Evolutionary conservation across 2,329 filamentous ascomycete species (phyloP).

Genomic region (Ophiostoma tasmaniense): DNA sequence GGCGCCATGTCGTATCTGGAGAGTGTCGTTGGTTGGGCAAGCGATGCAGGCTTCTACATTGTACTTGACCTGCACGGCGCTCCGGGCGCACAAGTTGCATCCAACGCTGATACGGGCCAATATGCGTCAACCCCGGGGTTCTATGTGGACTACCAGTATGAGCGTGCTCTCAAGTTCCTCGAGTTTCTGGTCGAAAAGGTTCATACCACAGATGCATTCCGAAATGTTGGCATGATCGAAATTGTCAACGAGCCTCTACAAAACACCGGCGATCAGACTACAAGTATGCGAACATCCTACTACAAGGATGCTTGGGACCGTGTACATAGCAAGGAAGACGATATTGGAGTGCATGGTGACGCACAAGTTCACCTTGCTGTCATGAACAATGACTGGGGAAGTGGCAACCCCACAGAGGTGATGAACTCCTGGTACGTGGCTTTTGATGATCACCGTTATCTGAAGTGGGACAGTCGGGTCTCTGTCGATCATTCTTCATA

Average conservation of each 20-base stretch:
- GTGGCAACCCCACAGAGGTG: constrained; percentile 42
- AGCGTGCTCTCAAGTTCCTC: constrained; percentile 47
- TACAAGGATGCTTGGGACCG: constrained; percentile 39
- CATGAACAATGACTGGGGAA: constrained; percentile 45
- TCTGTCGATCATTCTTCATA: constrained; percentile 39
- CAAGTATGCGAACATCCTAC: constrained; percentile 32
- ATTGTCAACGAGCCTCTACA: constrained; percentile 50
- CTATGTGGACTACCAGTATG: constrained; percentile 48
- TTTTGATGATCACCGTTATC: constrained; percentile 52
- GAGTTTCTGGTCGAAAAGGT: constrained; percentile 45
- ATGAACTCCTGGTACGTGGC: constrained; percentile 37
- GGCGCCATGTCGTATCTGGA: constrained; percentile 35
- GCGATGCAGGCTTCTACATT: constrained; percentile 42
- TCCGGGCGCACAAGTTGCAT: constrained; percentile 38
- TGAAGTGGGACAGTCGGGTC: constrained; percentile 40
- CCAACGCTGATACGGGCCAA: constrained; percentile 40
- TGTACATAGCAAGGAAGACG: constrained; percentile 42
- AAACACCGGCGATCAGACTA: constrained; percentile 21
- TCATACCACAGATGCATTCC: constrained; percentile 39
- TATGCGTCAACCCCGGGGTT: constrained; percentile 37
- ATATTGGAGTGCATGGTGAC: constrained; percentile 33
- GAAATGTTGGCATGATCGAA: constrained; percentile 51
- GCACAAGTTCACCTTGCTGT: constrained; percentile 44
- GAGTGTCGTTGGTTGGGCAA: constrained; percentile 39
- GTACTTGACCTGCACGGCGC: constrained; percentile 46